Percentiles rank a stretch among this genome's conserved stretches.
phyloP scores from a whole-genome alignment of 768 basidiomycete genomes.

The Gloeophyllum trabeum region DNA sequence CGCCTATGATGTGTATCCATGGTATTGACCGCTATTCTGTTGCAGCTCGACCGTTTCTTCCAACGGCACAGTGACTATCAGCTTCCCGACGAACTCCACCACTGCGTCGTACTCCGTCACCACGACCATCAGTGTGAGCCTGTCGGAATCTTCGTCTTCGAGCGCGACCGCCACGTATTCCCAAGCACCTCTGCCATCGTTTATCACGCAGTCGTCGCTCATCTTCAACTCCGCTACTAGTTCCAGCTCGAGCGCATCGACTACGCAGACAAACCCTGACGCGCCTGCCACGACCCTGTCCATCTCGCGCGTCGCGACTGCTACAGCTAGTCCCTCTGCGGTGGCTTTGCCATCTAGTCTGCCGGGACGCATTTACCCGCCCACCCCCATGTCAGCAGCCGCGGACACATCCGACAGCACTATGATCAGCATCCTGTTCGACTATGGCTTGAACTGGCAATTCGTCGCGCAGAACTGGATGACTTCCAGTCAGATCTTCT shows the following conservation, averaged over 20 bases:
- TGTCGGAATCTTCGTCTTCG: slow-evolving; percentile 6
- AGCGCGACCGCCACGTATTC: slow-evolving; percentile 8
- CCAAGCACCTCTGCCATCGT: slow-evolving; percentile 22
- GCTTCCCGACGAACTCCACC: slow-evolving; percentile 13
- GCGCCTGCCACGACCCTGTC: slow-evolving; percentile 18
- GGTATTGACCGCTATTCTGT: no score
- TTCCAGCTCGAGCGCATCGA: slow-evolving; percentile 5
- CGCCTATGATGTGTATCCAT: no score
- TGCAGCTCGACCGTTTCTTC: background rate
- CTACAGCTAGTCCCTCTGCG: slow-evolving; percentile 15
- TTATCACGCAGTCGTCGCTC: slow-evolving; percentile 22
- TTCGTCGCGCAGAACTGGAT: slow-evolving; percentile 50
- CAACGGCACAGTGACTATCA: slow-evolving; percentile 11
- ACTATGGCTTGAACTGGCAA: slow-evolving; percentile 46
- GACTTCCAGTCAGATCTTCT: slow-evolving; percentile 70
- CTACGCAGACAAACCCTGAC: slow-evolving; percentile 27
- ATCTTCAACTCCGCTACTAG: slow-evolving; percentile 15
- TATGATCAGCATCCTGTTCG: slow-evolving; percentile 58
- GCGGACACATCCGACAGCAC: slow-evolving; percentile 26
- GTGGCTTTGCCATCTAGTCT: slow-evolving; percentile 43
- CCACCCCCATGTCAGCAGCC: slow-evolving; percentile 9
- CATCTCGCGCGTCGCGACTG: slow-evolving; percentile 8
- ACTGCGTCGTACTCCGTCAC: slow-evolving; percentile 2
- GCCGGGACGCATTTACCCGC: slow-evolving; percentile 50
- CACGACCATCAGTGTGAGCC: background rate